These are phyloP conservation scores for Thyridium curvatum DNA, from an alignment of 2,329 filamentous ascomycete species.

Conservation along the genomic window DNA sequence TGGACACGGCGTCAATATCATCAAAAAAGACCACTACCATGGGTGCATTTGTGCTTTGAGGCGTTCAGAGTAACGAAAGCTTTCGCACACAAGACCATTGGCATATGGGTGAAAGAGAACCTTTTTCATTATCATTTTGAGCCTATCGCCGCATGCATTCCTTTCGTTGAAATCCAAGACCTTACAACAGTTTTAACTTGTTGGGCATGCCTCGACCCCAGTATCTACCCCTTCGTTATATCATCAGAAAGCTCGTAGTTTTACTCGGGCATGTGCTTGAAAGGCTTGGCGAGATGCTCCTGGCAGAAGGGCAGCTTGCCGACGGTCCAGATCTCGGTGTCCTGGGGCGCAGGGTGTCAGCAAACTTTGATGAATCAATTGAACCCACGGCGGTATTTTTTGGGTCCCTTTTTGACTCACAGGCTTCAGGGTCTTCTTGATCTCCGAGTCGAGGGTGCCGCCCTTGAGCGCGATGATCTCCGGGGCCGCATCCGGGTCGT, in stretches of 20 bases:
- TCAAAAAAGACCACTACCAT: neutral
- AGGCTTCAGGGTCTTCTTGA: constrained; percentile 64
- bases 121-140: no score
- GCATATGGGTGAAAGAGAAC: no score
- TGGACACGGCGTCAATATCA: neutral
- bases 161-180: no score
- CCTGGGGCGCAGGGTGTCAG: constrained; percentile 24
- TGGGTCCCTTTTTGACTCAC: no score
- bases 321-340: constrained; percentile 65
- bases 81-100: no score
- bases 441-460: constrained; percentile 54
- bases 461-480: constrained; percentile 65
- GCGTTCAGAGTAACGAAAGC: neutral
- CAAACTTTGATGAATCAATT: no score
- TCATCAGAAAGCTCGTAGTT: neutral
- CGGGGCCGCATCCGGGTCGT: constrained; percentile 65
- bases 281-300: constrained; percentile 57
- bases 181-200: no score
- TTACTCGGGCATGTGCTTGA: constrained; percentile 58
- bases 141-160: no score
- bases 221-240: no score
- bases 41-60: no score
- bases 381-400: no score
- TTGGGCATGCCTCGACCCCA: no score
- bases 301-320: constrained; percentile 65